Evolutionary conservation across 345 rosid genomes (phyloP).

Genomic region (Brassica cretica): DNA sequence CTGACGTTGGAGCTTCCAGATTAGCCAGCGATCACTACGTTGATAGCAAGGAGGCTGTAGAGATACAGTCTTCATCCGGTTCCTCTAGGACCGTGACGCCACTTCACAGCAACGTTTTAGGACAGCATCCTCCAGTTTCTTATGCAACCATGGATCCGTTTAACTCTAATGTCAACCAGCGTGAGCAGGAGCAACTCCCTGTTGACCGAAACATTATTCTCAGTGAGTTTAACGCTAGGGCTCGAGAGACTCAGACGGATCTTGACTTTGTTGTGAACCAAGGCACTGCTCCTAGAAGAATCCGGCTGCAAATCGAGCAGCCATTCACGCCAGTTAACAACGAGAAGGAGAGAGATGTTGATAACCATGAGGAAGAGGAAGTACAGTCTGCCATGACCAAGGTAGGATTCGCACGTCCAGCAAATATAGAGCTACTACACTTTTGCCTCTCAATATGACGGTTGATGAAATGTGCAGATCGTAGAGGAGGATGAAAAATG

Average conservation of each 20-base stretch:
- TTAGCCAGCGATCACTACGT: slow-evolving; percentile 34
- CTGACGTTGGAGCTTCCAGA: slow-evolving; percentile 28
- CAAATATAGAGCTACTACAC: not conserved
- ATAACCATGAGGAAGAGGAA: slow-evolving; percentile 35
- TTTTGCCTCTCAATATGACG: not conserved
- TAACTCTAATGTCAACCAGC: slow-evolving; percentile 32
- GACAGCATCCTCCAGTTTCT: slow-evolving; percentile 44
- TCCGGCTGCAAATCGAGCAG: slow-evolving; percentile 40
- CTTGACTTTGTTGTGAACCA: slow-evolving; percentile 40
- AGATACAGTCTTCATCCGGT: slow-evolving; percentile 43
- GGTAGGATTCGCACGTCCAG: slow-evolving; percentile 15
- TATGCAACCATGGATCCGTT: slow-evolving; percentile 44
- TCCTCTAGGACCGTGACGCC: slow-evolving; percentile 32
- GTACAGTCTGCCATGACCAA: slow-evolving; percentile 34
- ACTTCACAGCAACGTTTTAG: slow-evolving; percentile 29
- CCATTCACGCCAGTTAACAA: slow-evolving; percentile 6
- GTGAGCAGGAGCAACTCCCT: slow-evolving; percentile 41
- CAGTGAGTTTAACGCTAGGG: slow-evolving; percentile 46
- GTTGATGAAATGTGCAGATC: slow-evolving; percentile 29
- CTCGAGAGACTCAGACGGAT: slow-evolving; percentile 43
- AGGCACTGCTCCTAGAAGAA: slow-evolving; percentile 72
- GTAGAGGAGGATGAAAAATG: slow-evolving; percentile 19
- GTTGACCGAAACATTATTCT: slow-evolving; percentile 31
- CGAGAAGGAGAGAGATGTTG: slow-evolving; percentile 19
- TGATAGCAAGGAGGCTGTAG: slow-evolving; percentile 41